Evolutionary conservation across 2,329 filamentous ascomycete genomes (phyloP).

Genomic region (Colletotrichum sp.): DNA sequence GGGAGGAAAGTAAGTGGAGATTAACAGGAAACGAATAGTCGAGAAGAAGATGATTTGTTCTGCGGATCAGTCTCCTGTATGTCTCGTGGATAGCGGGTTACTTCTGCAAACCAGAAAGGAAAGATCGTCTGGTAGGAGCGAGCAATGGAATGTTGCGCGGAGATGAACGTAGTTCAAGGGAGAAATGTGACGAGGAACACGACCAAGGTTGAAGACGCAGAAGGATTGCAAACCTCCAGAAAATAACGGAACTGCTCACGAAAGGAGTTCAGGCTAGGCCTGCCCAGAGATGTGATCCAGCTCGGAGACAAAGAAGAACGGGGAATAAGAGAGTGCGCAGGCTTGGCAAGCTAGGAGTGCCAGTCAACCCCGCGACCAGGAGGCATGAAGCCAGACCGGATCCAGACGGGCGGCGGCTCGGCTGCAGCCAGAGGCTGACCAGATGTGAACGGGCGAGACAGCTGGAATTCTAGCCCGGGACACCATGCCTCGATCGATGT

Average conservation of each 20-base stretch:
- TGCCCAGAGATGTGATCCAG: neutral
- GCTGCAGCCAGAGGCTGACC: neutral
- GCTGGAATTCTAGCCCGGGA: neutral
- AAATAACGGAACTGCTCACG: neutral
- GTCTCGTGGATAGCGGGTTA: neutral
- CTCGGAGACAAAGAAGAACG: neutral
- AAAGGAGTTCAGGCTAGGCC: neutral
- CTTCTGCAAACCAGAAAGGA: neutral
- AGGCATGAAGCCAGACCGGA: neutral
- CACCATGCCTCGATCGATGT: constrained; percentile 3
- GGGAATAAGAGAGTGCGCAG: neutral
- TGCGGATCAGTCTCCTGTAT: neutral
- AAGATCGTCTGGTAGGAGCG: neutral
- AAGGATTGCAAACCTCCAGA: neutral
- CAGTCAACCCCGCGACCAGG: neutral
- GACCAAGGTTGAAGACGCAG: neutral
- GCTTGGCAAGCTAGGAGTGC: neutral
- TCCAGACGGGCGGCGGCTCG: neutral
- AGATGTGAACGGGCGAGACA: neutral
- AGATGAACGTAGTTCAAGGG: neutral
- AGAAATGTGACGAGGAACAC: neutral
- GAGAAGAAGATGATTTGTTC: neutral
- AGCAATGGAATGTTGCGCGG: neutral
- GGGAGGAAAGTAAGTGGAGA: neutral
- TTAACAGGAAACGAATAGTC: neutral